Evolutionary conservation across 2,329 filamentous ascomycete species (phyloP).

Genomic region (Epichloe scottii): DNA sequence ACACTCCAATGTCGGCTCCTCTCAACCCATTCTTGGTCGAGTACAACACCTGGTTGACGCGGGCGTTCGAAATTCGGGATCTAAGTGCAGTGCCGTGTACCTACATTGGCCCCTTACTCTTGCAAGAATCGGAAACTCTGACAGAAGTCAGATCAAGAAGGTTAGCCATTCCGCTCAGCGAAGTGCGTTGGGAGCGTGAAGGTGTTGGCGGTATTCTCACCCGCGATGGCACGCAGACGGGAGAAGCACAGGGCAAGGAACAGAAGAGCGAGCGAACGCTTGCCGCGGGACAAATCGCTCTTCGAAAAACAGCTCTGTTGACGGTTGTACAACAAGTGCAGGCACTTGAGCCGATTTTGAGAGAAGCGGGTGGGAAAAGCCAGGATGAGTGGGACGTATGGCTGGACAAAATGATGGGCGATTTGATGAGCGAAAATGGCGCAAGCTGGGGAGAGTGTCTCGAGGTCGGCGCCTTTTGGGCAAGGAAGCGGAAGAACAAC

Average conservation of each 20-base stretch:
- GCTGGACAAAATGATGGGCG: conserved; percentile 76
- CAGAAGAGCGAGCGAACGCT: conserved; percentile 32
- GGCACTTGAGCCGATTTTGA: conserved; percentile 68
- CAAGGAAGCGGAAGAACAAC: conserved; percentile 47
- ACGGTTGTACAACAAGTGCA: conserved; percentile 77
- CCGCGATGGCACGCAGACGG: conserved; percentile 47
- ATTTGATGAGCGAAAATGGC: conserved; percentile 67
- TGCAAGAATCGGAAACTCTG: conserved; percentile 67
- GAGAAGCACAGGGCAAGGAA: conserved; percentile 39
- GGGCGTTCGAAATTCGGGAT: conserved; percentile 59
- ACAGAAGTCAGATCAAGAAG: conserved; percentile 59
- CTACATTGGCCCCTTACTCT: conserved; percentile 58
- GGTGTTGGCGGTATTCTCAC: conserved; percentile 51
- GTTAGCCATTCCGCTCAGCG: conserved; percentile 74
- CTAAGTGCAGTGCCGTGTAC: conserved; percentile 69
- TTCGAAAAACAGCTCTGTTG: conserved; percentile 68
- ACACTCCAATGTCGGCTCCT: conserved; percentile 68
- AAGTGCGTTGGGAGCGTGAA: conserved; percentile 79
- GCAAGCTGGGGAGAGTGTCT: conserved; percentile 77
- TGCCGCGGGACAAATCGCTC: conserved; percentile 55
- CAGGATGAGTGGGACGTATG: conserved; percentile 88
- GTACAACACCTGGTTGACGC: conserved; percentile 71
- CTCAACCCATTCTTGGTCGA: conserved; percentile 73
- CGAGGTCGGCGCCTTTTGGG: conserved; percentile 78
- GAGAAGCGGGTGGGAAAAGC: conserved; percentile 73